A percentile compares a stretch with the other conserved stretches of the same genome.
phyloP scores from a whole-genome alignment of 805 yeast species.

The Kodamaea restingae region DNA sequence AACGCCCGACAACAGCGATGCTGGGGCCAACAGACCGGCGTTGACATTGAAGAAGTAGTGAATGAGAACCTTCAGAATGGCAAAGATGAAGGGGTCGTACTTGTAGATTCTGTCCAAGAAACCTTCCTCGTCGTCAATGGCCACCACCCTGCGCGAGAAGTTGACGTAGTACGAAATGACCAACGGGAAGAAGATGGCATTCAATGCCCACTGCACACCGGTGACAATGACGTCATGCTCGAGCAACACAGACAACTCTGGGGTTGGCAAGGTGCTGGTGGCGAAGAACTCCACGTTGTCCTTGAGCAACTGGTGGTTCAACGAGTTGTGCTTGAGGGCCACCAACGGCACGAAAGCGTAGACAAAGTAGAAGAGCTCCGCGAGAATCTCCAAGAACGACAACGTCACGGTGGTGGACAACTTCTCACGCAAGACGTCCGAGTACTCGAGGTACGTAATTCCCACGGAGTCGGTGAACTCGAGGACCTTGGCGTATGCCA shows the following conservation, averaged over 20 bases:
- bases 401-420: conserved; percentile 36
- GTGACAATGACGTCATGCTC: conserved; percentile 23
- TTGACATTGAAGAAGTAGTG: conserved; percentile 36
- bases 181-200: conserved; percentile 40
- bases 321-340: conserved; percentile 30
- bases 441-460: conserved; percentile 30
- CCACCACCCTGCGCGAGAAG: conserved; percentile 40
- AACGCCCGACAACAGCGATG: conserved; percentile 22
- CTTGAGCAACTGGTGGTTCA: conserved; percentile 34
- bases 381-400: conserved; percentile 27
- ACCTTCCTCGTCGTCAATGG: conserved; percentile 31
- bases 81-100: conserved; percentile 50
- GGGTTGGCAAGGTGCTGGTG: conserved; percentile 20
- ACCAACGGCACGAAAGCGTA: conserved; percentile 34
- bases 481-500: conserved; percentile 20
- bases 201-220: conserved; percentile 37
- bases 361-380: conserved; percentile 30
- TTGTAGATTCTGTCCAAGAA: conserved; percentile 33
- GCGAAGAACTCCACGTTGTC: conserved; percentile 27
- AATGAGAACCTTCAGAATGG: conserved; percentile 42
- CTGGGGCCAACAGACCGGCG: conserved; percentile 27
- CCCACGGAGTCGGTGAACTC: conserved; percentile 35
- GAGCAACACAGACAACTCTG: conserved; percentile 36
- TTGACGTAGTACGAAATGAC: conserved; percentile 48
- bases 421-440: conserved; percentile 36